These are phyloP conservation scores for Zygoascus tannicola DNA, from an alignment of 805 yeast genomes.

Conservation along the genomic window DNA sequence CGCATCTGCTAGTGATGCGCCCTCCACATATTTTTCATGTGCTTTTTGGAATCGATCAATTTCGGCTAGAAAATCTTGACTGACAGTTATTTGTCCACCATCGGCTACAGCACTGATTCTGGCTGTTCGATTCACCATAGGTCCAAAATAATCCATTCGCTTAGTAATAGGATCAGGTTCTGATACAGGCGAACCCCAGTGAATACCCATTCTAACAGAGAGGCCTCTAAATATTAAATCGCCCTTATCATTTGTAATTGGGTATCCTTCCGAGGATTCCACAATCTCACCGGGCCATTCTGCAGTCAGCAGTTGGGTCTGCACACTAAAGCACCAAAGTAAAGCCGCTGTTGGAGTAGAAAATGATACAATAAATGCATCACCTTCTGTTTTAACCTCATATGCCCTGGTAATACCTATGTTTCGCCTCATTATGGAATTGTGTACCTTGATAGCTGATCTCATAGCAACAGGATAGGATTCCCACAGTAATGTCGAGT, in stretches of 20 bases:
- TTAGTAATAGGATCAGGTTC: slow-evolving; percentile 91
- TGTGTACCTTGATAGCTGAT: slow-evolving; percentile 91
- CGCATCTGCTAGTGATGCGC: slow-evolving; percentile 30
- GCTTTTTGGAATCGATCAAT: slow-evolving; percentile 37
- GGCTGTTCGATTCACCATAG: slow-evolving; percentile 94
- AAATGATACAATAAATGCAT: slow-evolving; percentile 96
- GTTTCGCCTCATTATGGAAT: slow-evolving; percentile 88
- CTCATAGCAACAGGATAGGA: slow-evolving; percentile 88
- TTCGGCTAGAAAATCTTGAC: slow-evolving; percentile 72
- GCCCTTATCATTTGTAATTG: slow-evolving; percentile 53
- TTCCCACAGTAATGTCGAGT: slow-evolving; percentile 92
- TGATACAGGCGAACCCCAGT: slow-evolving; percentile 96
- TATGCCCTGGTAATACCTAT: slow-evolving; percentile 91
- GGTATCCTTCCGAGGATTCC: slow-evolving; percentile 74
- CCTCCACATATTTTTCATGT: slow-evolving; percentile 25
- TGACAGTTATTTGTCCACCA: slow-evolving; percentile 93
- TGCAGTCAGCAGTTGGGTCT: slow-evolving; percentile 66
- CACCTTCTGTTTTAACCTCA: slow-evolving; percentile 98
- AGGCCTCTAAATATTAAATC: slow-evolving; percentile 72
- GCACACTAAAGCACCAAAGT: slow-evolving; percentile 91
- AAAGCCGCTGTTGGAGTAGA: slow-evolving; percentile 86
- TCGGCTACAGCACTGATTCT: slow-evolving; percentile 91
- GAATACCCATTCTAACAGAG: slow-evolving; percentile 95
- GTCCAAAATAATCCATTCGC: slow-evolving; percentile 98
- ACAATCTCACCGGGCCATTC: slow-evolving; percentile 96